These are phyloP conservation scores for Rhododendron ferrugineum DNA, from an alignment of 148 eudicot species.

Conservation along the genomic window DNA sequence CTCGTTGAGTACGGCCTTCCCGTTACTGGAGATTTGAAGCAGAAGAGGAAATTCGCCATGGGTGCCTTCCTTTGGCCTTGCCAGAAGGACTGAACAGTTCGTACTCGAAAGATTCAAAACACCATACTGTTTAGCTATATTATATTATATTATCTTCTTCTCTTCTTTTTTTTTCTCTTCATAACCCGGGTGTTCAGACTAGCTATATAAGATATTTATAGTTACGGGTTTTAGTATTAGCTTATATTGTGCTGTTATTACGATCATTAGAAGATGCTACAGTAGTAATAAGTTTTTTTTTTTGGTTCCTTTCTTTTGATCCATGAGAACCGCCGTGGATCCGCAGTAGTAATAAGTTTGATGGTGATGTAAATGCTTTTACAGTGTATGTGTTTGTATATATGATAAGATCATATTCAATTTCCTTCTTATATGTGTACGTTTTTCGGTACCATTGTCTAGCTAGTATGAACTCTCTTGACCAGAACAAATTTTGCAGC, in stretches of 20 bases:
- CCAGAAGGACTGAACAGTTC: neutral
- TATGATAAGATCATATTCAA: neutral
- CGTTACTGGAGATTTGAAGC: slow-evolving; percentile 20
- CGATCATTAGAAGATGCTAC: neutral
- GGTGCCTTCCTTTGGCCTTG: slow-evolving; percentile 36
- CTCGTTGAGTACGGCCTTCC: slow-evolving; percentile 28
- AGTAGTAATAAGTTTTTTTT: neutral
- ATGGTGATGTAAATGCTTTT: neutral
- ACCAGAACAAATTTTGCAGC: neutral
- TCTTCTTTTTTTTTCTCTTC: neutral
- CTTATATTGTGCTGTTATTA: neutral
- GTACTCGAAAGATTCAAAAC: neutral
- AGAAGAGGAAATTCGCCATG: slow-evolving; percentile 36
- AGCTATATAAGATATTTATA: neutral
- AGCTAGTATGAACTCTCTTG: neutral
- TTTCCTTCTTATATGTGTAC: neutral
- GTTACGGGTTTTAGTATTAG: neutral
- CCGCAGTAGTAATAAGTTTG: neutral
- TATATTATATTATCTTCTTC: neutral
- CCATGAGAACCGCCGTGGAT: too few species aligned
- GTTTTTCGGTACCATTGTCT: neutral
- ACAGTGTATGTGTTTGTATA: neutral
- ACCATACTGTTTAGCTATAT: neutral
- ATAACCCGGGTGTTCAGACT: neutral
- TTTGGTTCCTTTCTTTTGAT: too few species aligned